Conservation (phyloP, 2,329 filamentous ascomycete genomes). For the Microdochium paspali region DNA sequence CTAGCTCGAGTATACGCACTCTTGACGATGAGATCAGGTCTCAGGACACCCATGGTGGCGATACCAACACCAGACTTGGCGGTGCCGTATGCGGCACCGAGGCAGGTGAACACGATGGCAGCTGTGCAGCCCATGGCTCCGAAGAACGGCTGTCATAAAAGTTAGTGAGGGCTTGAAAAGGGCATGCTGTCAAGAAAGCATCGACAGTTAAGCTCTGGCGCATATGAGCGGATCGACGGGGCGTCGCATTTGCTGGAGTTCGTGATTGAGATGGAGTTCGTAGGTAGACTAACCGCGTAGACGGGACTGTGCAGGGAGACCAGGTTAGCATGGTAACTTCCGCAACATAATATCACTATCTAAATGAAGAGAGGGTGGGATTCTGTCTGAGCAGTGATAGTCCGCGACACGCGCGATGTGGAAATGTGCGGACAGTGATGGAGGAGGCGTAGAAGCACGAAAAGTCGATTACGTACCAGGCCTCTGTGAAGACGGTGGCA, state of each 20-base stretch:
- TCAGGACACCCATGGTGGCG: conserved; percentile 93
- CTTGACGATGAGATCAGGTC: conserved; percentile 98
- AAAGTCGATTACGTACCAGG: conserved; percentile 22
- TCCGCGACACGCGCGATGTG: conserved; percentile 6
- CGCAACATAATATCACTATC: too few species aligned
- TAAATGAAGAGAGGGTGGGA: conserved; percentile 1
- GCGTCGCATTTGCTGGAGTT: not conserved
- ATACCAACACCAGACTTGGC: conserved; percentile 99
- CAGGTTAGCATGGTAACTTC: conserved; percentile 18
- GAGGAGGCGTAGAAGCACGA: conserved; percentile 7
- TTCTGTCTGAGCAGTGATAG: too few species aligned
- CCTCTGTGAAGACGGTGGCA: conserved; percentile 17
- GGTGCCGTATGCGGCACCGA: conserved; percentile 95
- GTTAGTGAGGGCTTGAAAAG: conserved; percentile 9
- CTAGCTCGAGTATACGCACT: conserved; percentile 51
- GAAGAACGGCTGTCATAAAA: conserved; percentile 55
- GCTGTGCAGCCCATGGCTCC: conserved; percentile 80
- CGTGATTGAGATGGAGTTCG: conserved; percentile 7
- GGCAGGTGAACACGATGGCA: conserved; percentile 93
- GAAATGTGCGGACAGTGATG: conserved; percentile 2
- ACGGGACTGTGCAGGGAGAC: conserved; percentile 60
- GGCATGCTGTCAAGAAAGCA: not conserved
- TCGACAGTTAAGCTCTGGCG: too few species aligned
- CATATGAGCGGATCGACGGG: too few species aligned
- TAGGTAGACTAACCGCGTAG: conserved; percentile 80